Conservation (phyloP, 2,329 filamentous ascomycete species). For the Ambrosiella cleistominuta region DNA sequence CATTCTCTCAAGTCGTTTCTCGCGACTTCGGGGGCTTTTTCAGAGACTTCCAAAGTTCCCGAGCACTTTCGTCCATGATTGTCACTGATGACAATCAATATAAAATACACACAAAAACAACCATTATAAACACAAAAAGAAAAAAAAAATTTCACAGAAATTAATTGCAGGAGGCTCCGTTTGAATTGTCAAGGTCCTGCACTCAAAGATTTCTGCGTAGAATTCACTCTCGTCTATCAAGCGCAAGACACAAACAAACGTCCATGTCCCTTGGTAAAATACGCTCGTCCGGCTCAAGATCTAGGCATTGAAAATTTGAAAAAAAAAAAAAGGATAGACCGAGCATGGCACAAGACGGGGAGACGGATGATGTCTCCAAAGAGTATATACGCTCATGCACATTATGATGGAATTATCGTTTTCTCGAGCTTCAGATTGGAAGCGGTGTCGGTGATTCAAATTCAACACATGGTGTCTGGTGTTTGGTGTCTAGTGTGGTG, state of each 20-base stretch:
- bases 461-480: no score
- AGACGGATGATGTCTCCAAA: background rate
- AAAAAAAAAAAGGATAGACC: background rate
- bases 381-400: no score
- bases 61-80: background rate
- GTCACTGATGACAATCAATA: background rate
- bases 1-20: background rate
- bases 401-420: no score
- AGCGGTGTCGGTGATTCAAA: no score
- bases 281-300: constrained; percentile 12
- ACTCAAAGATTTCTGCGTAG: constrained; percentile 13
- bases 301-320: background rate
- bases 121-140: background rate
- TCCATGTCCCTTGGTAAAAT: background rate
- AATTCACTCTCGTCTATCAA: constrained; percentile 11
- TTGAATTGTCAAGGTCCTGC: constrained; percentile 11
- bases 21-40: background rate
- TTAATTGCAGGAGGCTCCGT: constrained; percentile 13
- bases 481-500: no score
- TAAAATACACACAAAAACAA: background rate
- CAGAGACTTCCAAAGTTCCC: background rate
- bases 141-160: constrained; percentile 11
- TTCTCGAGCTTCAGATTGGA: no score
- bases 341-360: constrained; percentile 13
- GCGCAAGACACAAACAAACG: background rate